Base-by-base conservation (phyloP, 148 eudicot species). In the Tetragonia tetragonoides region DNA sequence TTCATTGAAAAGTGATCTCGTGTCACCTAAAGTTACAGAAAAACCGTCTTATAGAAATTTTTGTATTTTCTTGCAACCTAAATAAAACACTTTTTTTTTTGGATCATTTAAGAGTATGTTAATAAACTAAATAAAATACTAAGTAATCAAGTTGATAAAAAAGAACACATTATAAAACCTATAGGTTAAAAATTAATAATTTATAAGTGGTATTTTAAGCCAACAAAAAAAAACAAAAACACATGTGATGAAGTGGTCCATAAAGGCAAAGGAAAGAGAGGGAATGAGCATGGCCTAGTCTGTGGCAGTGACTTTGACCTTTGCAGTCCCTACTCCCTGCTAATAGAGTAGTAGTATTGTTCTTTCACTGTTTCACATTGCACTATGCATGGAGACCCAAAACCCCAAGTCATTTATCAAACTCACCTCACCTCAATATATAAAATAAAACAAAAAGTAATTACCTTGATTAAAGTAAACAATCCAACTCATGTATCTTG, bases 201-300 rank as follows among this genome's bases (percentile, higher is more conserved):
- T 28, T 28, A 28, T 28, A 28, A 28, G 34, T 28, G 34, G 34
- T 28, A 28, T 28, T 28, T 12, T 28, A 61, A 60, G 8, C 51
- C 24, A 34, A 51, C 10, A n/a, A 14, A 64, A 70, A 78, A 46
- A 11, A 41, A 68, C 16, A 78, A 47, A 65, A 21, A n/a, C 0
- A 63, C 21, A 60, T 34, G 23, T 59, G 65, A 74, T 1, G 57
- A 68, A 63, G 82, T 80, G 79, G 83, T 80, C 83, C 83, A 75
- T 69, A 75, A 80, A 61, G 72, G 70, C 14, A 46, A 46, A 51
- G 51, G 51, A 46, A 68, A 60, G 7, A 46, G 68, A 57, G 59
- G 40, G 24, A 64, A 51, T 18, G 54, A 37, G 28, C 34, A 68
- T 68, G 62, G 70, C 53, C 69, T 70, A 75, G 11, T 10, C 75